Base-by-base conservation (phyloP, 495 filamentous ascomycete genomes). In the Penicillium riverlandense region DNA sequence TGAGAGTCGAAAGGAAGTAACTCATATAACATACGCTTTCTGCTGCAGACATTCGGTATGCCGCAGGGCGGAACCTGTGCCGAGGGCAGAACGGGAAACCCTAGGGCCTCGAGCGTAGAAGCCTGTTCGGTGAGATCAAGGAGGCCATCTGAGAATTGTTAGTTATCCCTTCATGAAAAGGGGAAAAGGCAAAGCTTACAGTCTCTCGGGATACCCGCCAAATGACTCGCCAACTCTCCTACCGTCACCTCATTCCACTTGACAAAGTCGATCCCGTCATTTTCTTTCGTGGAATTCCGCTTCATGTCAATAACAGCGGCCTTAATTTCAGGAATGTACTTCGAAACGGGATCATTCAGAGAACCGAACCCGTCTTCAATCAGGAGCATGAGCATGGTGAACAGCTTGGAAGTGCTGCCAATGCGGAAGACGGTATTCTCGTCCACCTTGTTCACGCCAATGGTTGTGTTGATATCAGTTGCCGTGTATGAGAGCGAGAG, bases 161-260 rank as follows among this genome's bases (percentile, higher is more conserved):
- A 29, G 35, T 38, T 15, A 6, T 30, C 11, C 7, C 13, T 8
- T 28, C 34, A 27, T 11, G 32, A 12, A 30, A 29, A 44, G 32
- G 4, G 22, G 10, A 46, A 51, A 39, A 50, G 7, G 9, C n/a
- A 12, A 12, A 6, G n/a, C 9, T 8, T 48, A 54, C 62, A 69
- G n/a, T 77, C 69, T 51, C 74, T 58, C 11, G 64, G 49, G 22
- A 76, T 63, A 4, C 75, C 78, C 9, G 75, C 62, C 38, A 75
- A 49, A 41, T 82, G 78, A 43, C 67, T 71, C 0, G 75, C 74
- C 30, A 83, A 49, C 8, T 68, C 61, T 2, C 73, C 71, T 11
- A 82, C 58, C 0, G 77, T 82, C 29, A 80, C 61, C 15, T 75
- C 67, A 14, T 70, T 59, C 79, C 79, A 83, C 11, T 61, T 57